phyloP scores from a whole-genome alignment of 768 basidiomycete genomes.

The Leccinum subgranulosum region DNA sequence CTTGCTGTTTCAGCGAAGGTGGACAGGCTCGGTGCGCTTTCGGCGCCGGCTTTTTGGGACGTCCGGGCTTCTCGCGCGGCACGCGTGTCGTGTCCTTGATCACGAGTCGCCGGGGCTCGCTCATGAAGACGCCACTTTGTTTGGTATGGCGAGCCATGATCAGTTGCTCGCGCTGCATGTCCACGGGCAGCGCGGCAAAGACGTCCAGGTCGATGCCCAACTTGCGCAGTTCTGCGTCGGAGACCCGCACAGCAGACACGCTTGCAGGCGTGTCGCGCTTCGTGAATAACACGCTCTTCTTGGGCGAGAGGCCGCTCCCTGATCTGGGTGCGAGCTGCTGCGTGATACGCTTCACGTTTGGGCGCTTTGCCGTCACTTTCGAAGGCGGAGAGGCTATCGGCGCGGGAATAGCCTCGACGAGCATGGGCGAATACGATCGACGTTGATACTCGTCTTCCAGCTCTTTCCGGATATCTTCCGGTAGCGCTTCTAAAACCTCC shows the following conservation, averaged over 20 bases:
- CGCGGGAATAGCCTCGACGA: conserved; percentile 7
- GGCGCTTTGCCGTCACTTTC: conserved; percentile 30
- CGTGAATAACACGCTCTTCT: conserved; percentile 37
- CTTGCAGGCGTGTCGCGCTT: conserved; percentile 28
- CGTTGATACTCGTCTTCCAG: conserved; percentile 64
- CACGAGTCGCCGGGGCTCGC: conserved; percentile 41
- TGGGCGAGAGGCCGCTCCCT: conserved; percentile 38
- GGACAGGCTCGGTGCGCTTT: conserved; percentile 49
- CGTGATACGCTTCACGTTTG: conserved; percentile 56
- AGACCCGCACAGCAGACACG: conserved; percentile 40
- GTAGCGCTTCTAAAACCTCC: conserved; percentile 67
- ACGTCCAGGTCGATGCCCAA: conserved; percentile 75
- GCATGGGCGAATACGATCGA: conserved; percentile 51
- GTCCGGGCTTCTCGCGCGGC: conserved; percentile 31
- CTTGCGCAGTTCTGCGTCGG: conserved; percentile 54
- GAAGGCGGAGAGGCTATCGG: conserved; percentile 4
- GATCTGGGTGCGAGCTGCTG: conserved; percentile 59
- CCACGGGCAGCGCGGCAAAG: conserved; percentile 59
- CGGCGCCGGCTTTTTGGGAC: conserved; percentile 50
- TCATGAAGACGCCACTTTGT: conserved; percentile 29
- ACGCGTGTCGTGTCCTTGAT: conserved; percentile 40
- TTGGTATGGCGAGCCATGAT: conserved; percentile 53
- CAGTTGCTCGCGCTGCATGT: conserved; percentile 74
- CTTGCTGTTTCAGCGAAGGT: conserved; percentile 56
- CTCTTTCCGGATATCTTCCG: conserved; percentile 65